phyloP scores from a whole-genome alignment of 78 protist genomes.

The Creolimax fragrantissima region DNA sequence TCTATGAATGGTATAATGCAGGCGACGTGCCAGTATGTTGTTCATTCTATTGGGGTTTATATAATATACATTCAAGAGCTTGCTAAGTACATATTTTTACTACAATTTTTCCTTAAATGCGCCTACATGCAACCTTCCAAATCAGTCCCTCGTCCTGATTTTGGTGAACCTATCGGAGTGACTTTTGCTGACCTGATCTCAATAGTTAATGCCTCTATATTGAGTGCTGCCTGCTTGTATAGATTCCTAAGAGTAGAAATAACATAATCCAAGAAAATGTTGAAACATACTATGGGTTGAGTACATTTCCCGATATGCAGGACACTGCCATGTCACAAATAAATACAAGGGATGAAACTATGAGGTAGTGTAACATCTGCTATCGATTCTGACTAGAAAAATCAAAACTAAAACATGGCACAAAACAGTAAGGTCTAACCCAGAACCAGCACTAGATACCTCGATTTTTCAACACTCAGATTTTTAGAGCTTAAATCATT shows the following conservation, averaged over 20 bases:
- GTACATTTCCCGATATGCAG: background rate
- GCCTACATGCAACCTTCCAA: no score
- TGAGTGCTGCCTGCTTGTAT: background rate
- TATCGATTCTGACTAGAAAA: background rate
- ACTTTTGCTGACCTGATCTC: background rate
- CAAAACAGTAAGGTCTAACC: background rate
- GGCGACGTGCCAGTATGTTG: no score
- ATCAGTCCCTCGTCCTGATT: no score
- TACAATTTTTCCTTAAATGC: no score
- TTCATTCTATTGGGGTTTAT: no score
- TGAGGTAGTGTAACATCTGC: background rate
- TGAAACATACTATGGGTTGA: background rate
- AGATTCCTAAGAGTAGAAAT: background rate
- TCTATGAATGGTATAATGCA: no score
- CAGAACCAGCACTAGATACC: background rate
- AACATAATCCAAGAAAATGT: background rate
- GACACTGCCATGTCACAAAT: background rate
- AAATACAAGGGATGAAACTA: background rate
- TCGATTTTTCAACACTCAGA: background rate
- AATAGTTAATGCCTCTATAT: background rate
- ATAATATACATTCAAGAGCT: no score
- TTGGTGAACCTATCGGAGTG: background rate
- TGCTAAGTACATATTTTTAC: no score
- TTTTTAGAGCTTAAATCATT: background rate
- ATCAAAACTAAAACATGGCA: background rate